Conservation (phyloP, 805 yeast species). For the Saccharomycopsis malanga region DNA sequence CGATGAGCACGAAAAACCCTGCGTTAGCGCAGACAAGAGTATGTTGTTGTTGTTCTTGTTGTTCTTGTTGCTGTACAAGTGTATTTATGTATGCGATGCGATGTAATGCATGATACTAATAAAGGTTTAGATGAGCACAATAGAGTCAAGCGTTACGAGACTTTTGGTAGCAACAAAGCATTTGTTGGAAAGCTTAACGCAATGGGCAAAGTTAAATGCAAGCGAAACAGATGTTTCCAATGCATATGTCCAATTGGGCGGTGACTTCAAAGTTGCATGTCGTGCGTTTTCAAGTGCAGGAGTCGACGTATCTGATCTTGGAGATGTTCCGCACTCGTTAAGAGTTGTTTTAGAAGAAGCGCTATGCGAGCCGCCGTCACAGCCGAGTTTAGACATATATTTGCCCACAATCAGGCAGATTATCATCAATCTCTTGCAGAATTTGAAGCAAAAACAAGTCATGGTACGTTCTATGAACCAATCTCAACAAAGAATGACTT, state of each 20-base stretch:
- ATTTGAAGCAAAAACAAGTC: constrained; percentile 72
- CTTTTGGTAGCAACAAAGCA: constrained; percentile 84
- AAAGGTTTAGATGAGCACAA: constrained; percentile 36
- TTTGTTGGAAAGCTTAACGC: constrained; percentile 74
- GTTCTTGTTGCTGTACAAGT: no score
- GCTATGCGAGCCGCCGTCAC: constrained; percentile 76
- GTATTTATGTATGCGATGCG: no score
- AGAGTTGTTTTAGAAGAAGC: constrained; percentile 81
- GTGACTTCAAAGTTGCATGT: constrained; percentile 83
- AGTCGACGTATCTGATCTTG: constrained; percentile 72
- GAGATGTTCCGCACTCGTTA: constrained; percentile 82
- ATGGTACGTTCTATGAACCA: constrained; percentile 37
- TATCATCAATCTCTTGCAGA: constrained; percentile 71
- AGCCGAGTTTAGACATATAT: constrained; percentile 69
- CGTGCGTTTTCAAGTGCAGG: constrained; percentile 74
- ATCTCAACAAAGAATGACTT: neutral
- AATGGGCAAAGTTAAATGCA: constrained; percentile 82
- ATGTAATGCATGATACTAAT: no score
- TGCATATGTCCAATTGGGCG: constrained; percentile 86
- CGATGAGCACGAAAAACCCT: no score
- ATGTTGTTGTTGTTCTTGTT: no score
- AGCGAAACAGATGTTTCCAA: constrained; percentile 81
- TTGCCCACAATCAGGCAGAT: constrained; percentile 82
- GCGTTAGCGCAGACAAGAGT: no score
- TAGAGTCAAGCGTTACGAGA: constrained; percentile 72